Base-by-base conservation (phyloP, 768 basidiomycete genomes). In the Xerocomellus amylosporus region DNA sequence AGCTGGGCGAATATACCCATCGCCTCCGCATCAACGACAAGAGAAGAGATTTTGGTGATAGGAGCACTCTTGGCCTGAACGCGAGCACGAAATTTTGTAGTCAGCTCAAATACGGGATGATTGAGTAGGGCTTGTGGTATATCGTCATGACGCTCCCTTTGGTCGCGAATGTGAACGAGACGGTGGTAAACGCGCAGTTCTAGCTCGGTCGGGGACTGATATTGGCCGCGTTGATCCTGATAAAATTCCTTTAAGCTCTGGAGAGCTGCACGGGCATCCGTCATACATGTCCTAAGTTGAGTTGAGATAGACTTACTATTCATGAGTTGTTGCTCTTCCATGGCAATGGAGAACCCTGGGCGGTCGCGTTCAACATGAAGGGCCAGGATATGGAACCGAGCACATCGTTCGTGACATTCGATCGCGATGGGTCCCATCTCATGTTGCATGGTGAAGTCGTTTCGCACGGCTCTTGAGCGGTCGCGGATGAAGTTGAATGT, bases 171-270 rank as follows among this genome's bases (percentile, higher is more conserved):
- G 63, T 97, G 93, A 28, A 90, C 87, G 30, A 98, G 82, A 44
- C 95, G 85, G 66, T 95, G 91, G 72, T 98, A 99, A 2, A 97
- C 86, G 31, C 92, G 86, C 85, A 99, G 97, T 71, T 99, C 96
- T 43, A 98, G 81, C 65, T 98, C 95, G 37, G 88, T 89, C 0
- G 88, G 84, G 10, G 88, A 88, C 62, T 85, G 73, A 56, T 87
- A 86, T 39, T 74, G 72, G 9, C 77, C 79, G 0, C 83, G 77
- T 53, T 90, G 86, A 64, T 97, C 95, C 58, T 90, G 85, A 65
- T 97, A 96, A 63, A 93, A 94, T 65, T 98, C 90, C 70, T 92
- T 93, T 51, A 98, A 78, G 62, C 88, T 92, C 69, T 92, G 91
- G 36, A 98, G 79, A 15, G 93, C 95, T 98, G 62, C n/a, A 28